phyloP scores from a whole-genome alignment of 1,284 basidiomycete species.

The Ganoderma meredithae region DNA sequence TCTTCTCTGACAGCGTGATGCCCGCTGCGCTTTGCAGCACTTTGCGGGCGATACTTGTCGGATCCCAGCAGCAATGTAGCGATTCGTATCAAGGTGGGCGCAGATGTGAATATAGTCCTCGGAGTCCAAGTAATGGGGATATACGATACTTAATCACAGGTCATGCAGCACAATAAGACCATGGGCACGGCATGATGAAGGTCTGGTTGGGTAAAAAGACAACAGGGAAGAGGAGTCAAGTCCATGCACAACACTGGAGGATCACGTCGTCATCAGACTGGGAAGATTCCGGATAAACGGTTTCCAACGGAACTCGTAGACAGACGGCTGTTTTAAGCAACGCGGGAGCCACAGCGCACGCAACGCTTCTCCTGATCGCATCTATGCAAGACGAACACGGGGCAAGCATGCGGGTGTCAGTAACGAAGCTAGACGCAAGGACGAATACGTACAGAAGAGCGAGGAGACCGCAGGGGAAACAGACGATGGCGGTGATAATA shows the following conservation, averaged over 20 bases:
- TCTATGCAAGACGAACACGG: background rate
- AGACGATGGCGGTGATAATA: slow-evolving; percentile 37
- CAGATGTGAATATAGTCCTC: background rate
- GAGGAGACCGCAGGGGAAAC: slow-evolving; percentile 39
- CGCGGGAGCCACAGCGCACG: slow-evolving; percentile 26
- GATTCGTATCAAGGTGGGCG: background rate
- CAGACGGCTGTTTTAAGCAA: slow-evolving; percentile 3
- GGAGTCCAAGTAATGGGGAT: background rate
- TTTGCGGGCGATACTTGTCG: background rate
- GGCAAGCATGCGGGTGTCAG: background rate
- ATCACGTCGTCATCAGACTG: background rate
- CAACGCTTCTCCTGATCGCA: slow-evolving; percentile 34
- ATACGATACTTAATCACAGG: background rate
- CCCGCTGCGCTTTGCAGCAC: background rate
- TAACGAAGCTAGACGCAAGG: background rate
- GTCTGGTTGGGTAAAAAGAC: background rate
- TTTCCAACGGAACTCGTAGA: background rate
- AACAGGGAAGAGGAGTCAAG: background rate
- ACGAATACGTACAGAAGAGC: slow-evolving; percentile 38
- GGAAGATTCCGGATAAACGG: background rate
- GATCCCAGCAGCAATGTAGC: background rate
- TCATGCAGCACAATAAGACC: background rate
- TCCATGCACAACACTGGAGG: background rate
- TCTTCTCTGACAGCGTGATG: background rate
- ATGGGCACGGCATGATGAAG: background rate